phyloP scores from a whole-genome alignment of 2,329 filamentous ascomycete species.

The Pestalotiopsis sp. region DNA sequence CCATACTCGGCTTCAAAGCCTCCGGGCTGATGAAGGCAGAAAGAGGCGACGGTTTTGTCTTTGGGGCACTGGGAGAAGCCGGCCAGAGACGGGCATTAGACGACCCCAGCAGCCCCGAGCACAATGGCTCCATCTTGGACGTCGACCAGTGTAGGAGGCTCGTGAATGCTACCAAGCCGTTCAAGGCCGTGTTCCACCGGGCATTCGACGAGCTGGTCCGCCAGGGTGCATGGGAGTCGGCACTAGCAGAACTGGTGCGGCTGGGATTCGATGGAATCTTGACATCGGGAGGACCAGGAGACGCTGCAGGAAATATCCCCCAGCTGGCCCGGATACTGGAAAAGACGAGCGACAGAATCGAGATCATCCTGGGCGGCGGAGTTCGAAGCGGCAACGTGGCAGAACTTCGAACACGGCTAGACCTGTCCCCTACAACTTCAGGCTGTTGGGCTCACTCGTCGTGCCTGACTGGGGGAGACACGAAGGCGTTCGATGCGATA shows the following conservation, averaged over 20 bases:
- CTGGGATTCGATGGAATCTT: conserved; percentile 55
- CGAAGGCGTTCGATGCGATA: conserved; percentile 24
- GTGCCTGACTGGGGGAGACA: conserved; percentile 32
- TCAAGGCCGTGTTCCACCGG: conserved; percentile 55
- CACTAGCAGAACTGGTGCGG: conserved; percentile 36
- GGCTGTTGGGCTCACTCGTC: conserved; percentile 52
- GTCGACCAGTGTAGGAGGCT: conserved; percentile 41
- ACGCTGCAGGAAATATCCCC: conserved; percentile 40
- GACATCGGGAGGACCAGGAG: conserved; percentile 53
- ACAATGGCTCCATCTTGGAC: conserved; percentile 37
- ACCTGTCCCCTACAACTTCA: conserved; percentile 25
- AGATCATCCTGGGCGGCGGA: conserved; percentile 57
- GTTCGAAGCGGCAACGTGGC: conserved; percentile 45
- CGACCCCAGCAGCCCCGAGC: neutral
- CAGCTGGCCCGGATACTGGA: conserved; percentile 39
- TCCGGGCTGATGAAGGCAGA: conserved; percentile 38
- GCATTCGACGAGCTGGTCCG: conserved; percentile 49
- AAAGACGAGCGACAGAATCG: conserved; percentile 32
- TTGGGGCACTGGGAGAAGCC: conserved; percentile 45
- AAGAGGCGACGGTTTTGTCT: conserved; percentile 59
- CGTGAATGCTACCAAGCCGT: conserved; percentile 42
- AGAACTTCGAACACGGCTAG: conserved; percentile 26
- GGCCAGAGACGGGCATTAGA: neutral
- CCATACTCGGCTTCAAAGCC: conserved; percentile 40
- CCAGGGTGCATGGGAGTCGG: conserved; percentile 21